Evolutionary conservation across 139 green algal genomes (phyloP), one percentile per base, ranked within the genome.

Genomic region (Dunaliella sp.): DNA sequence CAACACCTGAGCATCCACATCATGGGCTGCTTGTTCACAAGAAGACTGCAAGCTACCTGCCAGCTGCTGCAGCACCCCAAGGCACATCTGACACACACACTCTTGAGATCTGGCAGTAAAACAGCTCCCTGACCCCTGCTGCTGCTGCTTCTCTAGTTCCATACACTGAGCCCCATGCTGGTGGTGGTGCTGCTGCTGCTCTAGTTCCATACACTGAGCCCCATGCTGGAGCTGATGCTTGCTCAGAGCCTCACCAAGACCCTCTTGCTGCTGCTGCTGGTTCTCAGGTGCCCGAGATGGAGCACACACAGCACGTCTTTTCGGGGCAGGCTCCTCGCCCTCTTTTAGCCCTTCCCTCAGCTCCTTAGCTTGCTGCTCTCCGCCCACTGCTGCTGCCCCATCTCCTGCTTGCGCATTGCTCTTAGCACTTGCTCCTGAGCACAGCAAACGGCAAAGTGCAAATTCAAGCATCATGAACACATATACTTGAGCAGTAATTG

Each of bases 1-100:
- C n/a, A n/a, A n/a, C n/a, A n/a, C n/a, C n/a, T n/a, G n/a, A n/a
- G n/a, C n/a, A n/a, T 33, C 31, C 7, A 24, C 16, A 12, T 3
- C 28, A 78, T 78, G 28, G 73, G 7, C 73, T 28, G 12, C 28
- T 33, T 78, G n/a, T 31, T 37, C n/a, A 34, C 1, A 37, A 2
- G 2, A 31, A 38, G 76, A 12, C 78, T 65, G 78, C 35, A 32
- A 59, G 78, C 37, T 84, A 33, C 81, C 57, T 34, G 36, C 58
- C 57, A 85, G 81, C 32, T 78, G 81, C 58, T 85, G 81, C 48
- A 85, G 31, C 21, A 85, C 37, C 1, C 81, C 81, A 1, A 85
- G 57, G 57, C 81, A 85, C 3, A 85, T 28, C 1, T 31, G 12
- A 31, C 81, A 85, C 30, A 57, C 78, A 30, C 36, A 73, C 32